phyloP scores from a whole-genome alignment of 306 rosid genomes.

The Inga oerstediana region DNA sequence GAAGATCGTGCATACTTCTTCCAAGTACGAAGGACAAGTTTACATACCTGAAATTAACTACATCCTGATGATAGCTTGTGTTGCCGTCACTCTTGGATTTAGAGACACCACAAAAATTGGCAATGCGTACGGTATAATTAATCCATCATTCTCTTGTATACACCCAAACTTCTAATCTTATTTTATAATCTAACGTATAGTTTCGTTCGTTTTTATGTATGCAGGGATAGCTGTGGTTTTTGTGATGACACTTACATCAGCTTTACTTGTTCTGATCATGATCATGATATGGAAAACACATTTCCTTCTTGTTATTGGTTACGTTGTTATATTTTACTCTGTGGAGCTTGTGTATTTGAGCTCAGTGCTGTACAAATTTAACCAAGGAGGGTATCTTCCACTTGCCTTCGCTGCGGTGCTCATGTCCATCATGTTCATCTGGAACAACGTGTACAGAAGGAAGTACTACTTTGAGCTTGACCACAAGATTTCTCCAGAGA shows the following conservation, averaged over 20 bases:
- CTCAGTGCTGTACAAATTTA: conserved; percentile 78
- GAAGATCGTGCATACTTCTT: conserved; percentile 72
- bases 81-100: conserved; percentile 64
- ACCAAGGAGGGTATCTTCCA: conserved; percentile 88
- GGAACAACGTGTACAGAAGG: conserved; percentile 70
- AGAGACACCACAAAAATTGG: conserved; percentile 59
- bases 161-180: not conserved
- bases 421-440: conserved; percentile 66
- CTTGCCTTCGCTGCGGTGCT: conserved; percentile 59
- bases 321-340: conserved; percentile 52
- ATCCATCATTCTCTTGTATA: not conserved
- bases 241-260: conserved; percentile 80
- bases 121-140: conserved; percentile 69
- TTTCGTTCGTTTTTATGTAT: not conserved
- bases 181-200: not conserved
- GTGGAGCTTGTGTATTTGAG: conserved; percentile 70
- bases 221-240: conserved; percentile 92
- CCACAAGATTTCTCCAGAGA: conserved; percentile 55
- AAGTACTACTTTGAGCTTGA: conserved; percentile 66
- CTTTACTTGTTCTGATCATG: conserved; percentile 72
- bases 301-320: conserved; percentile 50
- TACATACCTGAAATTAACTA: conserved; percentile 70
- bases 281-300: conserved; percentile 81
- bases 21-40: conserved; percentile 75
- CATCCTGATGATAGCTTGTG: conserved; percentile 76